Evolutionary conservation across 306 rosid genomes (phyloP), one percentile per base, ranked within the genome.

Genomic region (Cicer yamashitae): DNA sequence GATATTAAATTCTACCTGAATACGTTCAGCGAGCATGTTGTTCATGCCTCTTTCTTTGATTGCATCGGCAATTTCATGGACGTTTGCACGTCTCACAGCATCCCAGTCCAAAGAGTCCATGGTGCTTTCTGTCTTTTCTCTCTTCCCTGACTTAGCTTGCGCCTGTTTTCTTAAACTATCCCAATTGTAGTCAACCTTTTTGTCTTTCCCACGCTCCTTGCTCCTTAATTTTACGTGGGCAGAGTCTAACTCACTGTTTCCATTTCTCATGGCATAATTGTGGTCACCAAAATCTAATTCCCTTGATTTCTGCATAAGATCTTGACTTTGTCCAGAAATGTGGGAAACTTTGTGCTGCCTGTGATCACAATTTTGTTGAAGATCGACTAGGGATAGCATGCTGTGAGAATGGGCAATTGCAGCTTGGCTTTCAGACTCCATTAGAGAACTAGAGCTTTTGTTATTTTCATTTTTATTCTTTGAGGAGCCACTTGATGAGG

Each of bases 91-190:
- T 60, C 98, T 88, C 76, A 96, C 84, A 40, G 99, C 99, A n/a
- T 92, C 99, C 99, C 99, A 96, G 68, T 96, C 98, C 81, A 96
- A 72, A 18, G 98, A 89, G 86, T 96, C 97, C 97, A 89, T 82
- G 63, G 94, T 88, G 79, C 85, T 79, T 73, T 75, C 76, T 60
- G 88, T 87, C 76, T 72, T 88, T 60, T 90, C 91, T 78, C 92
- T 87, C 50, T 76, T 87, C 58, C 72, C 89, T 71, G 87, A 94
- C 65, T 74, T 81, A 30, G 83, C 76, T 72, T 85, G 90, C 72
- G 92, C 88, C 50, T 79, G 72, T 82, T 82, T 57, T 81, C 96
- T 84, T 74, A 96, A 83, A 75, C 67, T 77, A 82, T 96, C 99
- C 99, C 99, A 96, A 77, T 88, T 80, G 76, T 74, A 7, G 10